Percentiles rank a stretch among this genome's conserved stretches.
Evolutionary conservation across 768 basidiomycete genomes (phyloP).

Genomic region (Pulveroboletus ravenelii): DNA sequence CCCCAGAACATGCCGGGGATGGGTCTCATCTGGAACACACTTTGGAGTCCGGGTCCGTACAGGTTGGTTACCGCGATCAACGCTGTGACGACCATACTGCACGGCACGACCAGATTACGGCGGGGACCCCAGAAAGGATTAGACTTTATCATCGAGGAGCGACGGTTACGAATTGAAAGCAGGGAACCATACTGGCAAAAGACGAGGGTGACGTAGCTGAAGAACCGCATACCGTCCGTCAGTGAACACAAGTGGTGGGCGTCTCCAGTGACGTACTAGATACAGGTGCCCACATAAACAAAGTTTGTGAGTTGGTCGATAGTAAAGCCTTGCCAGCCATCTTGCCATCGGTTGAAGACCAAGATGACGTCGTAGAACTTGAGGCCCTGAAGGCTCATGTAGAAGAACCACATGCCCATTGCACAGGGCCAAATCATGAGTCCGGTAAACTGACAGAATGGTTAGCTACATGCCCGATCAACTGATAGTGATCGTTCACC

Average conservation of each 20-base stretch:
- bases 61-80: constrained; percentile 32
- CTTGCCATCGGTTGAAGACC: constrained; percentile 36
- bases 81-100: constrained; percentile 31
- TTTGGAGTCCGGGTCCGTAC: constrained; percentile 31
- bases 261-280: constrained; percentile 34
- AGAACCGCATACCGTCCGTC: not conserved
- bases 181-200: constrained; percentile 24
- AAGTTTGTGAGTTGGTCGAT: constrained; percentile 31
- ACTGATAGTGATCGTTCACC: constrained; percentile 24
- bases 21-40: constrained; percentile 29
- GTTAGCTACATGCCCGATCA: not conserved
- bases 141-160: constrained; percentile 24
- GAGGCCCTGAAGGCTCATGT: constrained; percentile 34
- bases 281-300: constrained; percentile 38
- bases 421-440: constrained; percentile 42
- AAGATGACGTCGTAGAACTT: constrained; percentile 34
- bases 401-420: constrained; percentile 40
- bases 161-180: constrained; percentile 27
- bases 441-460: constrained; percentile 34
- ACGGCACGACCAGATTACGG: constrained; percentile 31
- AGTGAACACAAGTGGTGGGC: not conserved
- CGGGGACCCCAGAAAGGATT: constrained; percentile 37
- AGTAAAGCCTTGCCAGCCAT: constrained; percentile 33
- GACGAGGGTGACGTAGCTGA: constrained; percentile 35
- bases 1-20: constrained; percentile 45